These are phyloP conservation scores for Saitozyma podzolica DNA, from an alignment of 768 basidiomycete genomes.

Conservation along the genomic window DNA sequence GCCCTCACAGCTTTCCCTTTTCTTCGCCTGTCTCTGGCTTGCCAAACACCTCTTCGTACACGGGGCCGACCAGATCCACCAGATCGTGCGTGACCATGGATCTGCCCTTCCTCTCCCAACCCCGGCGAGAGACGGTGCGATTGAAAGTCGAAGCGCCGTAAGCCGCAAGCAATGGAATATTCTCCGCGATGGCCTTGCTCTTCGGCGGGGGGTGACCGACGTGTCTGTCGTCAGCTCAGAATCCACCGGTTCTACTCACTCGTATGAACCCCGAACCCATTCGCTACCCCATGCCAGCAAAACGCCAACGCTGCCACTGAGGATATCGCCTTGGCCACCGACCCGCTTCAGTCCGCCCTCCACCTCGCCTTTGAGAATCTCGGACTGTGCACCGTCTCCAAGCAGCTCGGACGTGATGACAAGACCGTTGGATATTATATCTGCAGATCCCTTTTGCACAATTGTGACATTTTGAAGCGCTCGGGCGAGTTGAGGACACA, in stretches of 20 bases:
- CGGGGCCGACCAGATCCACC: slow-evolving; percentile 60
- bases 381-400: slow-evolving; percentile 57
- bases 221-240: slow-evolving; percentile 20
- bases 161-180: slow-evolving; percentile 78
- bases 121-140: slow-evolving; percentile 72
- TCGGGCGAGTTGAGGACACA: slow-evolving; percentile 71
- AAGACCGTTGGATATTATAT: slow-evolving; percentile 68
- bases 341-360: slow-evolving; percentile 86
- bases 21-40: slow-evolving; percentile 5
- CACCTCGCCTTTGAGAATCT: slow-evolving; percentile 66
- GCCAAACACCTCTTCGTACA: slow-evolving; percentile 74
- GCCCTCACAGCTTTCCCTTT: slow-evolving; percentile 12
- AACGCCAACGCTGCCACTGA: slow-evolving; percentile 82
- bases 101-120: slow-evolving; percentile 74
- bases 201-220: slow-evolving; percentile 48
- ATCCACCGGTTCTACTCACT: slow-evolving; percentile 57
- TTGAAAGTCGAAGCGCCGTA: slow-evolving; percentile 86
- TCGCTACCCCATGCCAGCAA: slow-evolving; percentile 94
- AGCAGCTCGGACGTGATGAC: slow-evolving; percentile 51
- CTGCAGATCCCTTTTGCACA: slow-evolving; percentile 79
- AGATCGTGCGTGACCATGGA: slow-evolving; percentile 81
- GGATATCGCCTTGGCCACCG: slow-evolving; percentile 93
- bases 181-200: slow-evolving; percentile 46
- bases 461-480: slow-evolving; percentile 83
- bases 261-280: slow-evolving; percentile 80